phyloP scores from a whole-genome alignment of 148 eudicot genomes.

The Rhododendron griersonianum region DNA sequence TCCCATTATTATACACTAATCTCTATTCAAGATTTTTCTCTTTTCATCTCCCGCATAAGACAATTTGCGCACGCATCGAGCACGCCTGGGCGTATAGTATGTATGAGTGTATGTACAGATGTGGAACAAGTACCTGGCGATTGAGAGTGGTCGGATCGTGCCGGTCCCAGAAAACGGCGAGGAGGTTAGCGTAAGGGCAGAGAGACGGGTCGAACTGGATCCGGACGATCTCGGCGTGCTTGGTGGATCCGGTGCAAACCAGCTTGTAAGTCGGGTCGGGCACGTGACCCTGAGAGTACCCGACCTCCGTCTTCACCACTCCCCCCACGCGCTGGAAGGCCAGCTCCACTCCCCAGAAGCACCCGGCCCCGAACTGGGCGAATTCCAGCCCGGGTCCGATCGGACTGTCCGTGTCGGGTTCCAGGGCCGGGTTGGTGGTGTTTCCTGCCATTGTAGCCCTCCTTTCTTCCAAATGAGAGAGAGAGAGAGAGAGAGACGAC shows the following conservation, averaged over 20 bases:
- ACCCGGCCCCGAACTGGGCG: constrained; percentile 91
- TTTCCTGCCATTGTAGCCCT: constrained; percentile 5
- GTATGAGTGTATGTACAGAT: background rate
- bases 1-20: background rate
- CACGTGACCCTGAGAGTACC: constrained; percentile 78
- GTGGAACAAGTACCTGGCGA: constrained; percentile 56
- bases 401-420: constrained; percentile 58
- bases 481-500: background rate
- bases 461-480: background rate
- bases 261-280: constrained; percentile 60
- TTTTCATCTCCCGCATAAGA: too few species aligned
- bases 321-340: constrained; percentile 76
- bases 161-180: constrained; percentile 69
- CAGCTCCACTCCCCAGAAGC: constrained; percentile 97
- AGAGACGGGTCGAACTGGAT: constrained; percentile 75
- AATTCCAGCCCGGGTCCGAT: constrained; percentile 54
- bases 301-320: constrained; percentile 82
- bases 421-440: constrained; percentile 52
- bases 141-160: constrained; percentile 91
- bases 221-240: constrained; percentile 80
- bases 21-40: background rate
- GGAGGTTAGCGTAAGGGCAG: constrained; percentile 57
- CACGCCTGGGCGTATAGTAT: background rate
- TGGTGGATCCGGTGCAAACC: constrained; percentile 68
- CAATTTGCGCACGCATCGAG: background rate